Evolutionary conservation across 2,329 filamentous ascomycete species (phyloP), one percentile per base, ranked within the genome.

Genomic region (Aureobasidium sp.): DNA sequence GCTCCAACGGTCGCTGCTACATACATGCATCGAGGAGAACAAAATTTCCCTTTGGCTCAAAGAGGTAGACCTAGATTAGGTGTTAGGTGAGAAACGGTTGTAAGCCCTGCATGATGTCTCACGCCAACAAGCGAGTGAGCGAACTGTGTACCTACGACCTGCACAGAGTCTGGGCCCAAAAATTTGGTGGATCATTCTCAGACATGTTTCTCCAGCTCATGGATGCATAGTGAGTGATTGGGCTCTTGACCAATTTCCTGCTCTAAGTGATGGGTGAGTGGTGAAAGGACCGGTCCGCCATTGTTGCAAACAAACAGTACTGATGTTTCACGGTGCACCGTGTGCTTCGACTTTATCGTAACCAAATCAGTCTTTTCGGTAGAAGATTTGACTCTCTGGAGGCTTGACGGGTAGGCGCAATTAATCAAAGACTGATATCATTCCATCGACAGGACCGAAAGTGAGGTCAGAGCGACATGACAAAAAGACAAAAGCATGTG

Each of bases 381-480:
- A 5, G 17, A 44, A 10, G 41, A 20, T 24, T 46, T 46, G 43
- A 46, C 43, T 27, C 24, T 27, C 4, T 46, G 43, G 24, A 17
- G 24, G 26, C 1, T 8, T 29, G 46, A 32, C 13, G 24, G 44
- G 15, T 24, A 47, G 44, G 46, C 46, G 32, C 26, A 29, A 4
- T 27, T 53, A 2, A 15, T 17, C 34, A 53, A 36, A 34, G 17
- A 37, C 34, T 20, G 17, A 24, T 7, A 39, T 17, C 34, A 26
- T 39, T 51, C 5, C n/a, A 24, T n/a, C 15, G 20, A 13, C 52
- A 24, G n/a, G 53, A 15, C n/a, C 10, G 41, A 12, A 43, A 3
- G 44, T 57, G 53, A 57, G 53, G 39, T 57, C 41, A 57, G 29
- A n/a, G 37, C 26, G 27, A 36, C 27, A 57, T 34, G 53, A 46